Percentiles rank a stretch among this genome's conserved stretches.
phyloP scores from a whole-genome alignment of 768 basidiomycete species.

The Cyclocybe cylindracea region DNA sequence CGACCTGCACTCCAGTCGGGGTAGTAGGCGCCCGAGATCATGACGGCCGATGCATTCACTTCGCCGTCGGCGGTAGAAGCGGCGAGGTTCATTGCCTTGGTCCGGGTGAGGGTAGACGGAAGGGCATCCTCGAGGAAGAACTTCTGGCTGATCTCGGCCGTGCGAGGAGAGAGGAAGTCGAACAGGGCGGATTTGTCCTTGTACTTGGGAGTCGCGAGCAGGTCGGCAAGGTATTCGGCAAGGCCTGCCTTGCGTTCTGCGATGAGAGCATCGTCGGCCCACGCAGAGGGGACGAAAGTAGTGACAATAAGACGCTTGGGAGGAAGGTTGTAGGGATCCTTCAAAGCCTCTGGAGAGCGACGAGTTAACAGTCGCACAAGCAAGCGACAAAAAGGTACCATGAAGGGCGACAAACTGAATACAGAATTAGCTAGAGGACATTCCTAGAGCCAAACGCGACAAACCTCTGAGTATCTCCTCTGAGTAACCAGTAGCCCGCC shows the following conservation, averaged over 20 bases:
- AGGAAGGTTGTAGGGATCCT: constrained; percentile 43
- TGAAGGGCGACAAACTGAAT: constrained; percentile 40
- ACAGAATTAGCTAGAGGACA: neutral
- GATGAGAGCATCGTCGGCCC: constrained; percentile 55
- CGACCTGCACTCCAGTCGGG: constrained; percentile 49
- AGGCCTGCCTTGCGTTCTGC: constrained; percentile 52
- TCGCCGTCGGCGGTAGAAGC: constrained; percentile 15
- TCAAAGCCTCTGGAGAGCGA: constrained; percentile 28
- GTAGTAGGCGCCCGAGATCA: constrained; percentile 49
- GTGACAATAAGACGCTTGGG: constrained; percentile 53
- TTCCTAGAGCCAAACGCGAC: neutral
- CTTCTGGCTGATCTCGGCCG: constrained; percentile 18
- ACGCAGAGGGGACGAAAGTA: constrained; percentile 49
- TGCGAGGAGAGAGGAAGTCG: constrained; percentile 37
- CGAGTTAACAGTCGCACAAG: neutral
- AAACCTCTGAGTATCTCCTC: constrained; percentile 49
- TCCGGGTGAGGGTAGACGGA: constrained; percentile 46
- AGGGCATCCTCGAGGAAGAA: constrained; percentile 48
- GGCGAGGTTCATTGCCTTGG: constrained; percentile 27
- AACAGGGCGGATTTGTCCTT: constrained; percentile 31
- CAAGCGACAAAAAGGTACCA: constrained; percentile 9
- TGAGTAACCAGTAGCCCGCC: constrained; percentile 32
- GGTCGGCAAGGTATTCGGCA: constrained; percentile 38
- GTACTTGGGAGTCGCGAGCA: constrained; percentile 38
- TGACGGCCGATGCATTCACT: constrained; percentile 25